A percentile compares a stretch with the other conserved stretches of the same genome.
phyloP scores from a whole-genome alignment of 495 filamentous ascomycete genomes.

The Jackrogersella multiformis region DNA sequence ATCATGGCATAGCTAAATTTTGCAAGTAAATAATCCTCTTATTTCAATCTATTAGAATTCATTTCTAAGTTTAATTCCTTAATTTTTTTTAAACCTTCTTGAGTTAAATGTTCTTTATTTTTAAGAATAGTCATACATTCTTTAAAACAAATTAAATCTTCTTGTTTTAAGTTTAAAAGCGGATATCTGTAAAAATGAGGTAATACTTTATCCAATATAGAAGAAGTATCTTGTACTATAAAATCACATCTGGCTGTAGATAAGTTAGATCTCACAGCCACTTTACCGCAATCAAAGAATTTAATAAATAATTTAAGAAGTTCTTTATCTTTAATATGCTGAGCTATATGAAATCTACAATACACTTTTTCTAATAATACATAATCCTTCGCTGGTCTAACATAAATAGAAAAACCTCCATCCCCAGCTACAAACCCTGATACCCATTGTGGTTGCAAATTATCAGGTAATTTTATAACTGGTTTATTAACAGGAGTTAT shows the following conservation, averaged over 20 bases:
- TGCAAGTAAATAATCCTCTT: no score
- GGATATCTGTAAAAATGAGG: not conserved
- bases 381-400: slow-evolving; percentile 11
- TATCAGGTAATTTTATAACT: not conserved
- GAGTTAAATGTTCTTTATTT: not conserved
- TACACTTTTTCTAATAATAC: not conserved
- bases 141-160: slow-evolving; percentile 9
- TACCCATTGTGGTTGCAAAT: slow-evolving; percentile 2
- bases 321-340: slow-evolving; percentile 3
- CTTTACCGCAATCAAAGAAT: slow-evolving; percentile 3
- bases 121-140: slow-evolving; percentile 2
- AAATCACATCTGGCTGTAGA: slow-evolving; percentile 2
- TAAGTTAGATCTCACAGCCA: not conserved
- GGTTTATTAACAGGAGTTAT: slow-evolving; percentile 3
- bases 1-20: no score
- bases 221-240: not conserved
- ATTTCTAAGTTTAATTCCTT: no score
- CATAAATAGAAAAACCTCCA: slow-evolving; percentile 5
- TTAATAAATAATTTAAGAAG: slow-evolving; percentile 7
- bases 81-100: not conserved
- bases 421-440: slow-evolving; percentile 4
- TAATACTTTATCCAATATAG: not conserved
- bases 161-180: slow-evolving; percentile 3
- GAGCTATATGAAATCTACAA: slow-evolving; percentile 11
- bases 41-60: no score